These are phyloP conservation scores for Grosmannia clavigera DNA, from an alignment of 2,329 filamentous ascomycete genomes.

Conservation along the genomic window DNA sequence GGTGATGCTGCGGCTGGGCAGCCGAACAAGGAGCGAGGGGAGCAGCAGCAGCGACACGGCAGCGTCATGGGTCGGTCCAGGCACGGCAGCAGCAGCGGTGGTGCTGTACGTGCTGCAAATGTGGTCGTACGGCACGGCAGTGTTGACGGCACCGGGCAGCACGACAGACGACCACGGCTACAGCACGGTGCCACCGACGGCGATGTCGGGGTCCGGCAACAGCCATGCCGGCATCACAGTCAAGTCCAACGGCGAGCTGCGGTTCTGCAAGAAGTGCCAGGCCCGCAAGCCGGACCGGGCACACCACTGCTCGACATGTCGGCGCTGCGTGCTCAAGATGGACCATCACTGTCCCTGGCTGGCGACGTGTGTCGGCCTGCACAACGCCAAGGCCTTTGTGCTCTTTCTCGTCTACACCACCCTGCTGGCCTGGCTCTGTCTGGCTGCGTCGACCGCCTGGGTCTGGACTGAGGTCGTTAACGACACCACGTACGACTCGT, in stretches of 20 bases:
- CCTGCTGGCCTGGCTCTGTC: constrained; percentile 71
- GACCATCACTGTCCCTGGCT: constrained; percentile 99
- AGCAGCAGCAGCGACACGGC: not conserved
- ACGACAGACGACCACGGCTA: constrained; percentile 57
- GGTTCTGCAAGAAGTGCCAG: constrained; percentile 97
- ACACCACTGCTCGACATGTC: constrained; percentile 93
- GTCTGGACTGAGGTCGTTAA: constrained; percentile 73
- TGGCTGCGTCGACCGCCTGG: constrained; percentile 67
- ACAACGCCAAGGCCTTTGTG: constrained; percentile 92
- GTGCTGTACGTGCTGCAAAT: constrained; percentile 68
- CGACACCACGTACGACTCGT: constrained; percentile 39
- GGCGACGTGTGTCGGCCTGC: constrained; percentile 84
- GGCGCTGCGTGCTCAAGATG: constrained; percentile 95
- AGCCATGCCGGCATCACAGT: constrained; percentile 51
- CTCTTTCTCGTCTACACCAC: constrained; percentile 85
- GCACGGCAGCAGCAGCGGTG: constrained; percentile 48
- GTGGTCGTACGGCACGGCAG: constrained; percentile 81
- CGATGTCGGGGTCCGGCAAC: constrained; percentile 38
- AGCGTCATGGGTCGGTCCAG: constrained; percentile 5
- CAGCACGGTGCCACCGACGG: constrained; percentile 55
- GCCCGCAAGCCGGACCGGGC: constrained; percentile 87
- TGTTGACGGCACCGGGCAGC: constrained; percentile 80
- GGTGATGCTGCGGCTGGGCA: constrained; percentile 66
- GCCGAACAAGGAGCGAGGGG: constrained; percentile 25
- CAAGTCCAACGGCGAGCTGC: constrained; percentile 73